Evolutionary conservation across 2,329 filamentous ascomycete genomes (phyloP).

Genomic region (Huntiella bhutanensis): DNA sequence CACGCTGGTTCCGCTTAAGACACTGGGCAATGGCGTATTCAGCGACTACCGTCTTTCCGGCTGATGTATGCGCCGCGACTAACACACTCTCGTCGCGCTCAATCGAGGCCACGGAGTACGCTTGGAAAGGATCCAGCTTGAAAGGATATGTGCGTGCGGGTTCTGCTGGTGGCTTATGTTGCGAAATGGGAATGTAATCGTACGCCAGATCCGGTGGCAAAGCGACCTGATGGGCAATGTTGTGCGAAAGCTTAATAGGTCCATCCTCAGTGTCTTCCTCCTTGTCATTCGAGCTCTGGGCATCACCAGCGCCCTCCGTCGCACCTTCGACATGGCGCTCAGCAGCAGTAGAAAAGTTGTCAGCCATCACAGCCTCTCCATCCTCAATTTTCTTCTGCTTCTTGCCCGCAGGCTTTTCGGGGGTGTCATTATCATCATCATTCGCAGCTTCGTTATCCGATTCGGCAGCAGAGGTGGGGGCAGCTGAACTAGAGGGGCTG

Average conservation of each 20-base stretch:
- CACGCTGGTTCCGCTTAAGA: conserved; percentile 88
- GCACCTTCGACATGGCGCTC: conserved; percentile 52
- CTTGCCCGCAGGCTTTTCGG: conserved; percentile 27
- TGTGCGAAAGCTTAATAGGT: conserved; percentile 74
- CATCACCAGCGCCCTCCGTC: conserved; percentile 3
- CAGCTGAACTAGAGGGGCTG: not conserved
- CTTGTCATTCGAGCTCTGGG: not conserved
- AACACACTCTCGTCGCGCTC: conserved; percentile 91
- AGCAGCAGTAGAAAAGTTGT: conserved; percentile 87
- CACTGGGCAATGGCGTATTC: conserved; percentile 98
- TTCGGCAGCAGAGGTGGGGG: not conserved
- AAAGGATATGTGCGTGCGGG: conserved; percentile 77
- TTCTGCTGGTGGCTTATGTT: conserved; percentile 76
- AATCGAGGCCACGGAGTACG: conserved; percentile 83
- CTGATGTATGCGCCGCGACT: conserved; percentile 92
- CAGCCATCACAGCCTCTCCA: conserved; percentile 61
- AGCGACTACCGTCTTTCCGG: conserved; percentile 93
- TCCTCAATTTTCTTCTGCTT: conserved; percentile 43
- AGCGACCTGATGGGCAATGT: conserved; percentile 95
- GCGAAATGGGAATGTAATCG: conserved; percentile 82
- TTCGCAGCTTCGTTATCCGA: conserved; percentile 14
- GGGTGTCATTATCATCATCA: conserved; percentile 16
- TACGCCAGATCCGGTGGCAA: conserved; percentile 86
- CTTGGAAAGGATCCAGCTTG: conserved; percentile 92
- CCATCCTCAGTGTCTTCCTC: conserved; percentile 28